These are phyloP conservation scores for Mucor indicus DNA, from an alignment of 371 early-diverging fungal species.

Conservation along the genomic window DNA sequence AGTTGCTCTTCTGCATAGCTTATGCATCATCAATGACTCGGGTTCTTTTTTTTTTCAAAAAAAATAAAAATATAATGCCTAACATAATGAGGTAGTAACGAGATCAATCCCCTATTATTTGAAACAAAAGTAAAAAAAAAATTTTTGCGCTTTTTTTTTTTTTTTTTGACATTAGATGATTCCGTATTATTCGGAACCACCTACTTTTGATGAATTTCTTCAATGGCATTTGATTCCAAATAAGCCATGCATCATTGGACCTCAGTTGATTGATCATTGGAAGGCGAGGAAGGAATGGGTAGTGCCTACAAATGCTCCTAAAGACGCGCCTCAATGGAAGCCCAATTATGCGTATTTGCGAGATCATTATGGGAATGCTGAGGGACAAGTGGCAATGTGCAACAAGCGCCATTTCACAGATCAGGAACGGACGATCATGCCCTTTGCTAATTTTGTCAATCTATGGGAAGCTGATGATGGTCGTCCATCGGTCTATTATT, in stretches of 20 bases:
- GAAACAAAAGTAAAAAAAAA: not conserved
- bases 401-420: slow-evolving; percentile 55
- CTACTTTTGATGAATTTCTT: slow-evolving; percentile 51
- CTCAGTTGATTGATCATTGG: slow-evolving; percentile 56
- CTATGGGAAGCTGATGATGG: slow-evolving; percentile 37
- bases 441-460: slow-evolving; percentile 49
- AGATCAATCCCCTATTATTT: not conserved
- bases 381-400: slow-evolving; percentile 62
- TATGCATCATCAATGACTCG: too few relatives aligned
- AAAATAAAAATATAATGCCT: too few relatives aligned
- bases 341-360: slow-evolving; percentile 41
- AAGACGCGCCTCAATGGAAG: slow-evolving; percentile 14
- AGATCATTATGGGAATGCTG: slow-evolving; percentile 28
- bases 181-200: slow-evolving; percentile 41
- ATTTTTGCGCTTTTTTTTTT: not conserved
- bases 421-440: slow-evolving; percentile 56
- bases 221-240: slow-evolving; percentile 54
- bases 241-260: slow-evolving; percentile 57
- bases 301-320: slow-evolving; percentile 14
- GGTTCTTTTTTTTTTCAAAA: too few relatives aligned
- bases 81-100: too few relatives aligned
- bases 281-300: slow-evolving; percentile 64
- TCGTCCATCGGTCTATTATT: slow-evolving; percentile 41
- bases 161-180: slow-evolving; percentile 13
- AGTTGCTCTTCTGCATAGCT: too few relatives aligned